phyloP scores from a whole-genome alignment of 164 flowering plant genomes.

The Annona cherimola region DNA sequence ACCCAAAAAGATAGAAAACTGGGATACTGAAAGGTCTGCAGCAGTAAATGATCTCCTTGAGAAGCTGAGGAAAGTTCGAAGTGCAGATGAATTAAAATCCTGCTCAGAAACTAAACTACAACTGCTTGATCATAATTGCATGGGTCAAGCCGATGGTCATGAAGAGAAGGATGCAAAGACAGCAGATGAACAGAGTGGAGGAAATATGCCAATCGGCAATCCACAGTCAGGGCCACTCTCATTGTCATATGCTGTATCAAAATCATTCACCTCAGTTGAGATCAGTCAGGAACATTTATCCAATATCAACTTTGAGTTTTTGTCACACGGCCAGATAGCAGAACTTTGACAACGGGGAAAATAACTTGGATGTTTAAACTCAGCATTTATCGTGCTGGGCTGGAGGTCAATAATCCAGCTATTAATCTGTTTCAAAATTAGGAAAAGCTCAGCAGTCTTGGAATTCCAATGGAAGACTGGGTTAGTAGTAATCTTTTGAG shows the following conservation, averaged over 20 bases:
- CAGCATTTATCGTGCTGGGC: too few species aligned
- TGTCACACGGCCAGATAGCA: slow-evolving; percentile 42
- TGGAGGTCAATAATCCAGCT: too few species aligned
- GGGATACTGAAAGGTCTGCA: slow-evolving; percentile 29
- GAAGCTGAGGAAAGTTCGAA: slow-evolving; percentile 69
- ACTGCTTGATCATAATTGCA: slow-evolving; percentile 24
- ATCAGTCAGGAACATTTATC: slow-evolving; percentile 41
- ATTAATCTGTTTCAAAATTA: too few species aligned
- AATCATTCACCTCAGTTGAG: slow-evolving; percentile 19
- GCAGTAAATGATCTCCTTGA: slow-evolving; percentile 54
- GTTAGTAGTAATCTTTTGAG: too few species aligned
- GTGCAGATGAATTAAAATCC: slow-evolving; percentile 62
- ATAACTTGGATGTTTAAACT: too few species aligned
- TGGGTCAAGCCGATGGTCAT: not conserved
- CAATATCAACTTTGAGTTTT: slow-evolving; percentile 33
- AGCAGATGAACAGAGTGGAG: slow-evolving; percentile 18
- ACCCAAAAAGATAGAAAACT: slow-evolving; percentile 26
- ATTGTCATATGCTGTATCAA: slow-evolving; percentile 6
- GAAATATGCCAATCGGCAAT: slow-evolving; percentile 5
- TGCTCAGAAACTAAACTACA: slow-evolving; percentile 53
- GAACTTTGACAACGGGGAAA: slow-evolving; percentile 28
- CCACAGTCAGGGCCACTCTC: slow-evolving; percentile 8
- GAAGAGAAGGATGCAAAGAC: slow-evolving; percentile 21
- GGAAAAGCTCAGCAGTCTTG: too few species aligned
- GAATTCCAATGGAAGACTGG: too few species aligned